Base-by-base conservation (phyloP, 179 eudicot genomes). In the Beta lomatogona region DNA sequence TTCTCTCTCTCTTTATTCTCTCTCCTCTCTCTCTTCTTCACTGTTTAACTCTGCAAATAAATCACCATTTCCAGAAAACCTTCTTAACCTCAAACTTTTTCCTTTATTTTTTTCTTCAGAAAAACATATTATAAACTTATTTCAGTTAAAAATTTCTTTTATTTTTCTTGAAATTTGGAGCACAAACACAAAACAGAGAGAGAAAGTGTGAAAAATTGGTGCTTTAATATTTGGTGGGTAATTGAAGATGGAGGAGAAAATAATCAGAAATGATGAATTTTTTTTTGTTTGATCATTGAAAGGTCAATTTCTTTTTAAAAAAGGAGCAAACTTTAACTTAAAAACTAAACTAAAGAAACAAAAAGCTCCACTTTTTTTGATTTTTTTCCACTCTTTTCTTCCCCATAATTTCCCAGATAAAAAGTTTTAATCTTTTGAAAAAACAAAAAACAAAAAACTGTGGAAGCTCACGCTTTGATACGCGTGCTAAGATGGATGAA, bases 401-500 rank as follows among this genome's bases (percentile, higher is more conserved):
- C 41, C 41, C 2, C 41, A 36, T 36, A 36, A 36, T 36, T 36
- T 36, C 41, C 41, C 41, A 36, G 41, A 36, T 36, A 36, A 36
- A 36, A 36, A 36, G 41, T 36, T 36, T 36, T 36, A 36, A 36
- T 36, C 41, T 36, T 36, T 36, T 36, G 2, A 2, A 36, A 36
- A 36, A 36, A 2, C 41, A 2, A 36, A 36, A 36, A 36, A 2
- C 41, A 36, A 36, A 48, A 48, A 74, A 57, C 77, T 74, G 77
- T 74, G 60, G 70, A 54, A 86, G 83, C 85, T 88, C 91, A 91
- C 88, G 94, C 95, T 93, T 94, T 84, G 97, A 76, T 92, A 82
- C 86, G 98, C 98, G 98, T 94, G 98, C 97, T 94, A 89, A 82
- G 86, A 86, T 83, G 76, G 84, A 79, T 76, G 80, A 77, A 57